Conservation (phyloP, 148 eudicot genomes). For the Heliosperma pusillum region DNA sequence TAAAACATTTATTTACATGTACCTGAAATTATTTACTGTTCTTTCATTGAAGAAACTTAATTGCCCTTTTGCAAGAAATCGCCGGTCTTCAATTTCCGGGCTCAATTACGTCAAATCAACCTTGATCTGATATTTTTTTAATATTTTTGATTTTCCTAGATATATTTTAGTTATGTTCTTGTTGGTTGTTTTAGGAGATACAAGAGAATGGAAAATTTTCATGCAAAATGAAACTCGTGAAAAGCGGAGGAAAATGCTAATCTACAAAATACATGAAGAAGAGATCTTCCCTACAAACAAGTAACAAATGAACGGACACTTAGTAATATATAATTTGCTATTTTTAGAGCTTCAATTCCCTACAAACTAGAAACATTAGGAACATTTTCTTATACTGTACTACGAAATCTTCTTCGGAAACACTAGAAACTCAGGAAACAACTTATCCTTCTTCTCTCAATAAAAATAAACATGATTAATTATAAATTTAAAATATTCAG, state of each 20-base stretch:
- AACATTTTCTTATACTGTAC: too few relatives aligned
- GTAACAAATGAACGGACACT: constrained; percentile 12
- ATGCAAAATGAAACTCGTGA: constrained; percentile 22
- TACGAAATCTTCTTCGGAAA: too few relatives aligned
- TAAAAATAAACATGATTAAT: too few relatives aligned
- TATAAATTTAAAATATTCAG: too few relatives aligned
- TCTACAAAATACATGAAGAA: constrained; percentile 14
- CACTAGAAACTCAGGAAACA: too few relatives aligned
- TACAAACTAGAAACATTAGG: not conserved
- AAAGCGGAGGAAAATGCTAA: constrained; percentile 30
- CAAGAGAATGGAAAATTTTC: constrained; percentile 13
- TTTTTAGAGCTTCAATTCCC: constrained; percentile 2
- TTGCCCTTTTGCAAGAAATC: too few relatives aligned
- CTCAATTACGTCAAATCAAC: not conserved
- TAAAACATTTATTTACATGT: not conserved
- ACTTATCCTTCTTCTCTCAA: too few relatives aligned
- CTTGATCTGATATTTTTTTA: not conserved
- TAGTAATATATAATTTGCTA: not conserved
- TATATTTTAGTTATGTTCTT: not conserved
- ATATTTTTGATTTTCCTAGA: not conserved
- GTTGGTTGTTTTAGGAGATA: constrained; percentile 3
- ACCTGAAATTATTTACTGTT: constrained; percentile 9
- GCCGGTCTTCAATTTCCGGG: too few relatives aligned
- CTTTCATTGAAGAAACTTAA: too few relatives aligned
- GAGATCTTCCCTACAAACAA: constrained; percentile 25